Percentiles rank a stretch among this genome's conserved stretches.
phyloP scores from a whole-genome alignment of 129 eudicot genomes.

The Pittosporum tobira region DNA sequence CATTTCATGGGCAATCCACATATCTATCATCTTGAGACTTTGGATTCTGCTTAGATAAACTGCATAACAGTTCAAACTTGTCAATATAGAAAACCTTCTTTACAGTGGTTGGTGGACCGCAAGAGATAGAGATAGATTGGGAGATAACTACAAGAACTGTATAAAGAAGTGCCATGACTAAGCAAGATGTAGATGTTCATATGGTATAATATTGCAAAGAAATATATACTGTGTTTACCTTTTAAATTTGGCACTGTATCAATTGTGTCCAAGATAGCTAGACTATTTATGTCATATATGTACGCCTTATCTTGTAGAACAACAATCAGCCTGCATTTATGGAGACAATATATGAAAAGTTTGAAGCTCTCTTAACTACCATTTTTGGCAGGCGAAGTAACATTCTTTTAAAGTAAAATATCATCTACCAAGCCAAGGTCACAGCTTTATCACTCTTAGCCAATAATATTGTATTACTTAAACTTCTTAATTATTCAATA shows the following conservation, averaged over 20 bases:
- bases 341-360: background rate
- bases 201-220: background rate
- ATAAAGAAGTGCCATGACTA: background rate
- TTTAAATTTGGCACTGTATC: conserved; percentile 84
- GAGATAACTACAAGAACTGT: too few species aligned
- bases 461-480: too few species aligned
- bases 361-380: background rate
- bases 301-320: conserved; percentile 74
- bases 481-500: too few species aligned
- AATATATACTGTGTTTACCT: conserved; percentile 28
- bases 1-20: too few species aligned
- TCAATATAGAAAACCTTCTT: too few species aligned
- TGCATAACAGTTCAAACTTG: too few species aligned
- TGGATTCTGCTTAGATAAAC: too few species aligned
- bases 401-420: background rate
- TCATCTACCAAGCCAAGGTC: background rate
- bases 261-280: conserved; percentile 61
- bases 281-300: conserved; percentile 76
- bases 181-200: background rate
- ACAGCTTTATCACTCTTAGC: too few species aligned
- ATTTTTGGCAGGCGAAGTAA: background rate
- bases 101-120: too few species aligned
- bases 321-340: conserved; percentile 66
- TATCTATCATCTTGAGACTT: too few species aligned
- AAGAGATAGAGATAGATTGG: too few species aligned